Conservation (phyloP, 257 asterid genomes). For the Solanum chilense region DNA sequence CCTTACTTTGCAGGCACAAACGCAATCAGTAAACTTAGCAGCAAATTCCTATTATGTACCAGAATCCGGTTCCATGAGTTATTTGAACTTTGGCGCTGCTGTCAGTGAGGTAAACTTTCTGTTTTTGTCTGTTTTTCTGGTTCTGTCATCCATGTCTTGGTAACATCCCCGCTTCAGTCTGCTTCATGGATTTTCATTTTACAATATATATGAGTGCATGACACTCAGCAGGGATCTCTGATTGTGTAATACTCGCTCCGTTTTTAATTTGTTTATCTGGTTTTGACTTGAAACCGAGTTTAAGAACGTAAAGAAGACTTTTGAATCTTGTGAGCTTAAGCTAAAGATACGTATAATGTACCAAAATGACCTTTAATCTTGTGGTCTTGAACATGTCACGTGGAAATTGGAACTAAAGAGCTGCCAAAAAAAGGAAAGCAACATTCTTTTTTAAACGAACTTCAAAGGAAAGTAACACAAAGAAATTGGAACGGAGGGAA, state of each 20-base stretch:
- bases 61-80: constrained; percentile 13
- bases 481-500: not conserved
- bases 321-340: not conserved
- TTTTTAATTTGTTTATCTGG: too few species aligned
- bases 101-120: constrained; percentile 48
- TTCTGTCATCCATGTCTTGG: not conserved
- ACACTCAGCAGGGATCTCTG: not conserved
- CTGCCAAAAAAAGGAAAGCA: not conserved
- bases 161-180: not conserved
- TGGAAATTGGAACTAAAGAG: not conserved
- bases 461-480: not conserved
- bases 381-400: not conserved
- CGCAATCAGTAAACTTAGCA: constrained; percentile 28
- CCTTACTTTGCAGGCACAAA: constrained; percentile 30
- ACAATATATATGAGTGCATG: not conserved
- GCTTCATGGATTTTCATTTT: not conserved
- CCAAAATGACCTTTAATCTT: not conserved
- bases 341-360: not conserved
- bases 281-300: not conserved
- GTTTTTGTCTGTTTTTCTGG: not conserved
- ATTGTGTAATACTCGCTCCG: not conserved
- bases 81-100: constrained; percentile 58
- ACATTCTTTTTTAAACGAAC: not conserved
- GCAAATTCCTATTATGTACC: constrained; percentile 50
- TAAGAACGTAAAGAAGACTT: not conserved